Base-by-base conservation (phyloP, 2,329 filamentous ascomycete genomes). In the Xylaria sp. region DNA sequence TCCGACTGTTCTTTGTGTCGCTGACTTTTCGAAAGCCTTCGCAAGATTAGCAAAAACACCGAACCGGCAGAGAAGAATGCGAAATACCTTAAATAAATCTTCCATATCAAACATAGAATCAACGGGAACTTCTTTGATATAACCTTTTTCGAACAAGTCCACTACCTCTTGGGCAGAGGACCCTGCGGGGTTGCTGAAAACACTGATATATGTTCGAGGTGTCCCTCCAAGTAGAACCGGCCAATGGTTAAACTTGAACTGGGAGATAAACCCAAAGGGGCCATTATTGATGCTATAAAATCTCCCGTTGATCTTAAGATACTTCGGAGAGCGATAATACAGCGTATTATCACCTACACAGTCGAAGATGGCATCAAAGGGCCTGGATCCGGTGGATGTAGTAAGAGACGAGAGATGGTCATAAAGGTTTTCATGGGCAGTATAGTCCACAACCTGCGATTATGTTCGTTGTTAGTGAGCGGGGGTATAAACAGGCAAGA, bases 371-470 rank as follows among this genome's bases (percentile, higher is more conserved):
- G 60, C 53, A 40, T 74, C 72, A 44, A 75, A 74, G 2, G 65
- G 66, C 1, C 38, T 59, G 6, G 51, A 44, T 20, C 57, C 53
- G 28, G 23, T 59, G 4, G 59, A 59, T 13, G 56, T 65, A 17
- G 54, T 7, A 4, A 74, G 68, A 48, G 71, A 67, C 6, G 69
- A 57, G 20, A 71, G 57, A 48, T 71, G 58, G 11, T 48, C 49
- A 64, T 72, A 74, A 9, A 76, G 42, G 6, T 71, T 67, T n/a
- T 61, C 51, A 42, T 72, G 66, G 9, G 61, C 62, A 13, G 72
- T 71, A 56, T 76, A 76, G 49, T 76, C 74, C 10, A 76, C 65
- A 17, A 74, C 70, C 74, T 76, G 36, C 2, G 33, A 20, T 31
- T 54, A 38, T 6, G 44, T n/a, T 15, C 3, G 13, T 4, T 31